A percentile compares a stretch with the other conserved stretches of the same genome.
These are phyloP conservation scores for Wallacemonas rigidus DNA, from an alignment of 208 protist species.

Conservation along the genomic window DNA sequence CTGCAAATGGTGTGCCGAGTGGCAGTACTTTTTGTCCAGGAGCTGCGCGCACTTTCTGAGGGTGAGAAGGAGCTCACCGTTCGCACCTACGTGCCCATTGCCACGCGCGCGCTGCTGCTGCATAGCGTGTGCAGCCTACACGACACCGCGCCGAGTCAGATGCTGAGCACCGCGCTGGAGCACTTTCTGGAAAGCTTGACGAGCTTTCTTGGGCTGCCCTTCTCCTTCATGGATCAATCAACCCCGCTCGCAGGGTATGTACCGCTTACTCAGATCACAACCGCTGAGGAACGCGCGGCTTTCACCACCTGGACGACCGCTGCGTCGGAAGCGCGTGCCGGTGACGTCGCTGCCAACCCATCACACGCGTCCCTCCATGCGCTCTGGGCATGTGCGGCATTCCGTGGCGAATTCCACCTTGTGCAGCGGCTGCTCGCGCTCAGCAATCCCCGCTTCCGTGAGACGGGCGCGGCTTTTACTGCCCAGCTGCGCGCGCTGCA, in stretches of 20 bases:
- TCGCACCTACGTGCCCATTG: constrained; percentile 59
- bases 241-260: constrained; percentile 46
- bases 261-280: constrained; percentile 68
- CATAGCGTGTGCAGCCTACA: constrained; percentile 6
- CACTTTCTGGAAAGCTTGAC: constrained; percentile 61
- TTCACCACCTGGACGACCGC: constrained; percentile 35
- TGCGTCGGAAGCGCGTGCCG: constrained; percentile 4
- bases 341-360: constrained; percentile 18
- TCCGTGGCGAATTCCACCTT: constrained; percentile 74
- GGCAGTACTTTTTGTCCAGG: constrained; percentile 28
- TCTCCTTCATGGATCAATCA: constrained; percentile 46
- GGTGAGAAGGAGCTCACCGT: constrained; percentile 27
- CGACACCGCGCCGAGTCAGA: constrained; percentile 2
- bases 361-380: constrained; percentile 11
- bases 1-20: constrained; percentile 32
- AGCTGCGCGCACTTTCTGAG: constrained; percentile 26
- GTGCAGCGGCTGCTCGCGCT: constrained; percentile 56
- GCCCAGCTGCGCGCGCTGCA: constrained; percentile 34
- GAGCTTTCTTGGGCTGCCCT: constrained; percentile 74
- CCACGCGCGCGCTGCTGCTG: constrained; percentile 45
- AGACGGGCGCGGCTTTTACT: constrained; percentile 1
- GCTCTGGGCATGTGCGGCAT: constrained; percentile 68
- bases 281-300: constrained; percentile 66
- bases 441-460: constrained; percentile 16
- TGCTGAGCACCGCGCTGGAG: constrained; percentile 27